Evolutionary conservation across 148 eudicot genomes (phyloP), one percentile per base, ranked within the genome.

Genomic region (Cornus kousa): DNA sequence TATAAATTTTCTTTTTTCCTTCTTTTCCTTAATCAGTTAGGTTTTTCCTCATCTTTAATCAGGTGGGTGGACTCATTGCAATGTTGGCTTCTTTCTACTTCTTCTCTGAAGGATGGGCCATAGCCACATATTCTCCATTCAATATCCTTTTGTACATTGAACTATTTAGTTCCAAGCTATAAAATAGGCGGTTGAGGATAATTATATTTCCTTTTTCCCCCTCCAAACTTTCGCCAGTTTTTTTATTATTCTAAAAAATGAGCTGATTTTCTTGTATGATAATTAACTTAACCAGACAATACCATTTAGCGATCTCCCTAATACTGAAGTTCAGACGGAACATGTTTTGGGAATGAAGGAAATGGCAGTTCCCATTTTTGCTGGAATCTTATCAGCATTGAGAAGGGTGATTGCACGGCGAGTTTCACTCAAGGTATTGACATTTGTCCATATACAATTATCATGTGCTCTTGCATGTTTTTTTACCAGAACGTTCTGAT

Each of bases 91-190:
- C 99, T 11, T 88, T 93, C 77, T 95, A 93, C 87, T 87, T 95
- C 78, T 81, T 95, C 75, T 93, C 99, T 77, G 91, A 89, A 86
- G 99, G 99, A 80, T 96, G 99, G 99, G 92, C 99, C 81, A 91
- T 77, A 82, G 94, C 93, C 67, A 82, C 99, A 73, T 74, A 84
- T 86, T 92, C 94, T 57, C 98, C 99, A 57, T 87, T 96, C 40
- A 80, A 96, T 96, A 96, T 96, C 99, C 99, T 96, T 71, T 81
- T 59, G n/a, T 33, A 11, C 11, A 31, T 71, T 64, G 22, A 70
- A 57, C 10, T 74, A 28, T 32, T 37, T 48, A 37, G 48, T 68
- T 66, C 40, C 24, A 2, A 77, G 60, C 43, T 69, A 70, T 62
- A 13, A 6, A n/a, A 62, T 62, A 62, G 23, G 22, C 6, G 24